Percentiles rank a stretch among this genome's conserved stretches.
These are phyloP conservation scores for Aquilaria sinensis DNA, from an alignment of 345 rosid genomes.

Conservation along the genomic window DNA sequence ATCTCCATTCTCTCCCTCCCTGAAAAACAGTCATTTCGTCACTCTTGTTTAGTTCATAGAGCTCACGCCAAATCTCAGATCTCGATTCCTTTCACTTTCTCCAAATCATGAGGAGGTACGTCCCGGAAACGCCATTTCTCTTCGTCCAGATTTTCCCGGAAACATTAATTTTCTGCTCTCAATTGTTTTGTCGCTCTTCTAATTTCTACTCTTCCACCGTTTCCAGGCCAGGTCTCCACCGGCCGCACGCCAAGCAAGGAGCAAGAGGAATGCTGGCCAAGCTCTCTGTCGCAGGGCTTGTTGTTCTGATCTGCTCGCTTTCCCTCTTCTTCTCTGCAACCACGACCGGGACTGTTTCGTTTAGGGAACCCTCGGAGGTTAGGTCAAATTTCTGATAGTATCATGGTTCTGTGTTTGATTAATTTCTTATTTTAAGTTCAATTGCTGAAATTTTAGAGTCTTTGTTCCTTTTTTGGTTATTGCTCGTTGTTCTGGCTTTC, in stretches of 20 bases:
- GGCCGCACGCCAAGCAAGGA: constrained; percentile 62
- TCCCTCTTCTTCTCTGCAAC: constrained; percentile 53
- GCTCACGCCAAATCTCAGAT: no score
- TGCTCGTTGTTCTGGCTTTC: background rate
- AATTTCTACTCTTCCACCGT: background rate
- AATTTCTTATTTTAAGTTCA: constrained; percentile 18
- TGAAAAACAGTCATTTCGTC: no score
- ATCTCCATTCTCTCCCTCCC: no score
- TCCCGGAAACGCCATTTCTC: no score
- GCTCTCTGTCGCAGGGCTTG: constrained; percentile 53
- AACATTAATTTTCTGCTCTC: no score
- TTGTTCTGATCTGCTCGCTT: constrained; percentile 73
- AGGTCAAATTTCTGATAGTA: background rate
- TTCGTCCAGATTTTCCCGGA: no score
- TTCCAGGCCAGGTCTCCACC: constrained; percentile 57
- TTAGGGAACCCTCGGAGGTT: constrained; percentile 50
- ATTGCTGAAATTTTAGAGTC: background rate
- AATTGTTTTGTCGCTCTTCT: no score
- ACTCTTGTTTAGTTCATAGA: no score
- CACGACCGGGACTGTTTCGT: constrained; percentile 34
- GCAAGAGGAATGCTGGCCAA: constrained; percentile 53
- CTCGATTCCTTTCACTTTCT: no score
- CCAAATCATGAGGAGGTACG: no score
- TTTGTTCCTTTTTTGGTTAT: constrained; percentile 2
- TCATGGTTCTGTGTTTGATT: constrained; percentile 11